These are phyloP conservation scores for Marasmius tenuissimus DNA, from an alignment of 1,284 basidiomycete genomes.

Conservation along the genomic window DNA sequence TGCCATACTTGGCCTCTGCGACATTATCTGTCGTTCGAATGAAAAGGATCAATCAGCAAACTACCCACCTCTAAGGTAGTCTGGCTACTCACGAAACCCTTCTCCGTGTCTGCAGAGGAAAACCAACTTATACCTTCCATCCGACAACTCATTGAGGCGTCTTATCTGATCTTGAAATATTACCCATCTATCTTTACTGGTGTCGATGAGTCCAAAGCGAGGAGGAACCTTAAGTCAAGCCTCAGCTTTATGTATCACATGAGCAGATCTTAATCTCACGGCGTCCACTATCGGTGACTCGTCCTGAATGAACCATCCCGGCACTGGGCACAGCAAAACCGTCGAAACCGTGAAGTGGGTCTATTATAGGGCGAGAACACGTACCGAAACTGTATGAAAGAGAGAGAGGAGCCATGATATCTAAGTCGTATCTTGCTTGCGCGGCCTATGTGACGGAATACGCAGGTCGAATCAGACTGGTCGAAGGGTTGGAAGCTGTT, in stretches of 20 bases:
- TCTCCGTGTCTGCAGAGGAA: constrained; percentile 72
- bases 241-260: neutral
- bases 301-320: constrained; percentile 41
- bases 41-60: constrained; percentile 1
- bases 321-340: constrained; percentile 15
- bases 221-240: constrained; percentile 45
- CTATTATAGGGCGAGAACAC: no score
- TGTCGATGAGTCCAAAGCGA: constrained; percentile 62
- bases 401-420: no score
- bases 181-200: constrained; percentile 51
- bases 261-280: neutral
- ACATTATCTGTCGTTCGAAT: constrained; percentile 58
- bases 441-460: no score
- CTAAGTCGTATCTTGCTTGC: no score
- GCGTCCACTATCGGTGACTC: constrained; percentile 18
- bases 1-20: constrained; percentile 72
- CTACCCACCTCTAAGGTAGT: neutral
- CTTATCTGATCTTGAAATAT: constrained; percentile 43
- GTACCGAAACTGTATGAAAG: no score
- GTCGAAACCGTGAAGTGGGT: no score
- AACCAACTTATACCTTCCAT: constrained; percentile 59
- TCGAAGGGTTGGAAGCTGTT: no score
- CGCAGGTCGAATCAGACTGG: no score
- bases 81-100: constrained; percentile 56
- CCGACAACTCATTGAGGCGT: constrained; percentile 41